These are phyloP conservation scores for Kwoniella newhampshirensis DNA, from an alignment of 768 basidiomycete genomes.

Conservation along the genomic window DNA sequence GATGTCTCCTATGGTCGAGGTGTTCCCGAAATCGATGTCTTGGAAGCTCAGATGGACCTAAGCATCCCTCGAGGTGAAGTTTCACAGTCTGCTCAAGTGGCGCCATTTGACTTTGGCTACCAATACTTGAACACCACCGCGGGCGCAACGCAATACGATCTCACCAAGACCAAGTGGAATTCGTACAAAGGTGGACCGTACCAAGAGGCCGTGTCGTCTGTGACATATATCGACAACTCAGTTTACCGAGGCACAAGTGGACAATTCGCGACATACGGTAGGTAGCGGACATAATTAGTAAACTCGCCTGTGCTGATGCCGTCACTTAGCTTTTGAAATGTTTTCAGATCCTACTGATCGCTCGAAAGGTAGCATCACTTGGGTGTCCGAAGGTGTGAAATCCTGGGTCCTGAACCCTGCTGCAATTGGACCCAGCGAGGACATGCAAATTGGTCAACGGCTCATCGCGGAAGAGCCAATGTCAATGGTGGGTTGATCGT, in stretches of 20 bases:
- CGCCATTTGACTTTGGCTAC: slow-evolving; percentile 73
- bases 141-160: slow-evolving; percentile 44
- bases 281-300: slow-evolving; percentile 27
- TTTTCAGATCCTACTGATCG: slow-evolving; percentile 71
- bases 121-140: slow-evolving; percentile 52
- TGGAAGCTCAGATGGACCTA: slow-evolving; percentile 65
- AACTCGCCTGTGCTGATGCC: slow-evolving; percentile 52
- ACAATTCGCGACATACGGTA: slow-evolving; percentile 32
- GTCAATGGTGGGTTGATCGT: slow-evolving; percentile 57
- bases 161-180: slow-evolving; percentile 53
- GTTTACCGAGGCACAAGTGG: slow-evolving; percentile 24
- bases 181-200: slow-evolving; percentile 55
- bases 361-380: slow-evolving; percentile 74
- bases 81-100: slow-evolving; percentile 71
- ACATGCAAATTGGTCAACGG: slow-evolving; percentile 63
- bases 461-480: slow-evolving; percentile 87
- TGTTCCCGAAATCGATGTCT: slow-evolving; percentile 85
- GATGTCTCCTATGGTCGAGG: slow-evolving; percentile 74
- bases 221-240: slow-evolving; percentile 28
- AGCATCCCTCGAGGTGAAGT: slow-evolving; percentile 59
- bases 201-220: slow-evolving; percentile 39
- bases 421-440: slow-evolving; percentile 67
- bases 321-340: slow-evolving; percentile 74
- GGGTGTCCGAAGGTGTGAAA: slow-evolving; percentile 67
- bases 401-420: slow-evolving; percentile 72